Percentiles rank a stretch among this genome's conserved stretches.
These are phyloP conservation scores for Saccharomycopsis crataegensis DNA, from an alignment of 1,139 yeast genomes.

Conservation along the genomic window DNA sequence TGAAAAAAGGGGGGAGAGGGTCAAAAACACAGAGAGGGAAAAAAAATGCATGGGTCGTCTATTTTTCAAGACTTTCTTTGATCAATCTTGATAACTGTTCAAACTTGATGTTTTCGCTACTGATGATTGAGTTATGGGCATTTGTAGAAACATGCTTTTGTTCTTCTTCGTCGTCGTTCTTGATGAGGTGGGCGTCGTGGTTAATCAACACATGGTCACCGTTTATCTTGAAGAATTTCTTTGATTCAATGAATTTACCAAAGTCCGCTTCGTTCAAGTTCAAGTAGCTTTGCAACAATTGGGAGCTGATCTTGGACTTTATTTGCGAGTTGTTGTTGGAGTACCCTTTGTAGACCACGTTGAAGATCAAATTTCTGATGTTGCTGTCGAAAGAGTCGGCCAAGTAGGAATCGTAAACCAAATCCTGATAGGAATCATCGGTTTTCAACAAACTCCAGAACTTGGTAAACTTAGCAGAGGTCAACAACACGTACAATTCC, in stretches of 20 bases:
- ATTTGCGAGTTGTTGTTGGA: constrained; percentile 11
- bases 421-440: constrained; percentile 17
- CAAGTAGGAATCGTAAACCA: constrained; percentile 15
- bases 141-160: not conserved
- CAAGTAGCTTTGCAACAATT: constrained; percentile 15
- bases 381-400: constrained; percentile 10
- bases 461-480: constrained; percentile 13
- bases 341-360: constrained; percentile 17
- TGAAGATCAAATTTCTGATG: constrained; percentile 13
- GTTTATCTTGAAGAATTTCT: constrained; percentile 9
- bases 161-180: not conserved
- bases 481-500: constrained; percentile 14
- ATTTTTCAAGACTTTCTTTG: constrained; percentile 11
- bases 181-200: constrained; percentile 10
- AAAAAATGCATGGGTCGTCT: not conserved
- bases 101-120: constrained; percentile 17
- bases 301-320: constrained; percentile 11
- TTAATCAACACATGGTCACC: constrained; percentile 16
- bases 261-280: constrained; percentile 18
- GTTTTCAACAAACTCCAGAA: constrained; percentile 18
- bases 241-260: constrained; percentile 4
- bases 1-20: not conserved
- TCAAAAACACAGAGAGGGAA: not conserved
- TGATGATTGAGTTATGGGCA: constrained; percentile 12
- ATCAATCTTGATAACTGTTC: constrained; percentile 19